Evolutionary conservation across 2,329 filamentous ascomycete species (phyloP).

Genomic region (Aureobasidium musti): DNA sequence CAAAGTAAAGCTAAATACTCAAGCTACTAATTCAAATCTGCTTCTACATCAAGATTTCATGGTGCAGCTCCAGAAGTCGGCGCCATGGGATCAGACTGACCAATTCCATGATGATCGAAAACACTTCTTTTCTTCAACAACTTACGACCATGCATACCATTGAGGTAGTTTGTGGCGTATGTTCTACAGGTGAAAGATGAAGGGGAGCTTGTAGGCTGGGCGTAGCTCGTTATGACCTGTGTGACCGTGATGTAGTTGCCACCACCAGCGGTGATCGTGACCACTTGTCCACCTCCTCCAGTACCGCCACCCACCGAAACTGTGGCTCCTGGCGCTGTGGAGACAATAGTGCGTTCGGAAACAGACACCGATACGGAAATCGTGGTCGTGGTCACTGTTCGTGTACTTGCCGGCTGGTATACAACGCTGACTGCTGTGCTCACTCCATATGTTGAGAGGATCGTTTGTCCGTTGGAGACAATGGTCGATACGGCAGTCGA

Average conservation of each 20-base stretch:
- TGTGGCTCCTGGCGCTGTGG: slow-evolving; percentile 31
- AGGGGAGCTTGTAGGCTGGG: slow-evolving; percentile 30
- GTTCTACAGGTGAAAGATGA: slow-evolving; percentile 37
- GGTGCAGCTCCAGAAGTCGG: slow-evolving; percentile 28
- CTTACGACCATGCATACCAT: slow-evolving; percentile 32
- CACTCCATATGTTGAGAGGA: slow-evolving; percentile 36
- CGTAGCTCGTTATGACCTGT: slow-evolving; percentile 32
- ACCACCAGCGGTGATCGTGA: slow-evolving; percentile 33
- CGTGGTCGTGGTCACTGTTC: slow-evolving; percentile 37
- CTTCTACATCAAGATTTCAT: not conserved
- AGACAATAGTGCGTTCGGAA: slow-evolving; percentile 30
- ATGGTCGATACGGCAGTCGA: slow-evolving; percentile 36
- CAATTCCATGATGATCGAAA: slow-evolving; percentile 32
- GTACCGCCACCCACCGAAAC: slow-evolving; percentile 28
- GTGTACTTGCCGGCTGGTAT: slow-evolving; percentile 32
- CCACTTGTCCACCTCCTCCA: slow-evolving; percentile 29
- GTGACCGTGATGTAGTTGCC: slow-evolving; percentile 35
- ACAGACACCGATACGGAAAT: slow-evolving; percentile 32
- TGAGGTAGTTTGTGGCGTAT: slow-evolving; percentile 38
- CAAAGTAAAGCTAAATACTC: not conserved
- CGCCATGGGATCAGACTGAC: slow-evolving; percentile 11
- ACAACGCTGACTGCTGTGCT: slow-evolving; percentile 35
- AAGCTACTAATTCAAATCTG: not conserved
- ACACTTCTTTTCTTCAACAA: slow-evolving; percentile 32
- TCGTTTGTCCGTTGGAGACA: slow-evolving; percentile 36